A percentile compares a stretch with the other conserved stretches of the same genome.
phyloP scores from a whole-genome alignment of 441 rosid species.

The Bocquillonia castaneifolia region DNA sequence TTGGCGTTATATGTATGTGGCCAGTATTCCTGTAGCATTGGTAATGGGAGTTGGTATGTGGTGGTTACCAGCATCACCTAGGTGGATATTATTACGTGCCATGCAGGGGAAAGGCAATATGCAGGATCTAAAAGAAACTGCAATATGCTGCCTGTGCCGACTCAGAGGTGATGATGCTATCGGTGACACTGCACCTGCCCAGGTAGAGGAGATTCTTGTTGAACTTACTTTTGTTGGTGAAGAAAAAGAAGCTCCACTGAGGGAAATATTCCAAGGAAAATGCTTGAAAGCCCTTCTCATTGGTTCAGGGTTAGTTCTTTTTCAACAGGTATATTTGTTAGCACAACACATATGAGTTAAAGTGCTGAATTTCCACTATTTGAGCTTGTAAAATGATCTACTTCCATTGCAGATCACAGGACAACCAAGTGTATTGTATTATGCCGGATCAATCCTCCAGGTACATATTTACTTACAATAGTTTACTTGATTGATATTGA shows the following conservation, averaged over 20 bases:
- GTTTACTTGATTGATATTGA: not conserved
- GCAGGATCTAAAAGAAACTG: constrained; percentile 60
- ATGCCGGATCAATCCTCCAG: constrained; percentile 89
- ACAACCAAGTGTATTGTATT: constrained; percentile 97
- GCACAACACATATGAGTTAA: constrained; percentile 17
- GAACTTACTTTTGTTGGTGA: constrained; percentile 71
- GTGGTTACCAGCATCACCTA: constrained; percentile 92
- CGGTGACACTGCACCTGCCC: constrained; percentile 61
- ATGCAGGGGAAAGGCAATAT: constrained; percentile 69
- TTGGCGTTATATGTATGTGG: constrained; percentile 94
- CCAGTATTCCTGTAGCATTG: constrained; percentile 67
- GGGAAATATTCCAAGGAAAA: constrained; percentile 73
- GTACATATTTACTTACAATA: constrained; percentile 30
- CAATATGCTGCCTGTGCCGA: constrained; percentile 51
- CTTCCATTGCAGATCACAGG: constrained; percentile 76
- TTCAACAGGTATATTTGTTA: constrained; percentile 70
- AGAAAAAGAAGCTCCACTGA: constrained; percentile 52
- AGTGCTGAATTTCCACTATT: constrained; percentile 10
- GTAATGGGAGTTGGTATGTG: constrained; percentile 92
- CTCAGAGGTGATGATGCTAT: constrained; percentile 65
- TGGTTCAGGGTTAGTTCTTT: constrained; percentile 87
- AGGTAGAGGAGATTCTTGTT: constrained; percentile 69
- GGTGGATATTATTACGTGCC: constrained; percentile 84
- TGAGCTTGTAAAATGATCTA: constrained; percentile 18
- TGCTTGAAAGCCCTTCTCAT: constrained; percentile 86